phyloP scores from a whole-genome alignment of 164 flowering plant genomes.

The Nymphaea thermarum region DNA sequence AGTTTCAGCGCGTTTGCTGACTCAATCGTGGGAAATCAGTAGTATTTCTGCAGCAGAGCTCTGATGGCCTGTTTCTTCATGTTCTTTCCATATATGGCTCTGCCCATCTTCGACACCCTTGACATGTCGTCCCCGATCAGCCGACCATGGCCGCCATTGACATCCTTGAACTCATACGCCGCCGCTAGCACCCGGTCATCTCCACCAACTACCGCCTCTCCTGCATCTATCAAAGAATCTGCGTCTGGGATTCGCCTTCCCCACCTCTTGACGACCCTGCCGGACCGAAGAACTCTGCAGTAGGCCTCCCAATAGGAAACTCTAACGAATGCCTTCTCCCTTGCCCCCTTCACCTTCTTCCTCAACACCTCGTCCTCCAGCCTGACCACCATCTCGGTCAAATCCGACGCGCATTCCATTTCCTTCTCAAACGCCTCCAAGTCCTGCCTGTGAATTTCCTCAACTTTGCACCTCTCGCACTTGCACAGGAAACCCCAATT shows the following conservation, averaged over 20 bases:
- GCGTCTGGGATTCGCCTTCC: conserved; percentile 52
- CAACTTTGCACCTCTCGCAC: conserved; percentile 75
- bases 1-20: too few relatives aligned
- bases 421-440: conserved; percentile 46
- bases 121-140: conserved; percentile 30
- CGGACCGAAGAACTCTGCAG: conserved; percentile 32
- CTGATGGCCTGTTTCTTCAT: conserved; percentile 69
- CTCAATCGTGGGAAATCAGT: too few relatives aligned
- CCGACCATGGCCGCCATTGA: background rate
- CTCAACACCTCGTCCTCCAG: conserved; percentile 66
- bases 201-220: conserved; percentile 49
- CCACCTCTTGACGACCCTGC: conserved; percentile 47
- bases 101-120: conserved; percentile 49
- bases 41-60: conserved; percentile 31
- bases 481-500: conserved; percentile 69
- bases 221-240: conserved; percentile 47
- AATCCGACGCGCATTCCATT: conserved; percentile 40
- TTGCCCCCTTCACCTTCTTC: conserved; percentile 42
- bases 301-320: conserved; percentile 69
- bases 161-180: conserved; percentile 26
- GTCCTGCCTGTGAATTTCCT: conserved; percentile 34
- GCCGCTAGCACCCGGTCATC: conserved; percentile 60
- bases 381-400: conserved; percentile 28
- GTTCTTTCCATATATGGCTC: conserved; percentile 62
- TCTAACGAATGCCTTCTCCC: conserved; percentile 56